Conservation (phyloP, 805 yeast genomes). For the Candida krabiensis region DNA sequence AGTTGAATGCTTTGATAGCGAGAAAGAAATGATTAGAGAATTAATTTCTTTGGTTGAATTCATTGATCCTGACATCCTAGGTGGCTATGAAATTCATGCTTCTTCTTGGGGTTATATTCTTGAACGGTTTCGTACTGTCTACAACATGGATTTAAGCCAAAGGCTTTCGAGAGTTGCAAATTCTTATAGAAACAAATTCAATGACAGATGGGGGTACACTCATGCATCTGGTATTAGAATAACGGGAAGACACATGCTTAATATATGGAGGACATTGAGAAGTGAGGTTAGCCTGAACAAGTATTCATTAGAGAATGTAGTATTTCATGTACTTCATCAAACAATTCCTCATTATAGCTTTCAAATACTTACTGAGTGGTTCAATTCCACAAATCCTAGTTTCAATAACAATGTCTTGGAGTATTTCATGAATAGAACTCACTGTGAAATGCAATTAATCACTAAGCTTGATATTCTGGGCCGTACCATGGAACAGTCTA, state of each 20-base stretch:
- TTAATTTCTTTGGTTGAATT: constrained; percentile 55
- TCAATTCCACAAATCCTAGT: constrained; percentile 24
- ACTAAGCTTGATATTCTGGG: constrained; percentile 64
- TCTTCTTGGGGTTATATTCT: constrained; percentile 89
- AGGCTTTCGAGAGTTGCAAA: constrained; percentile 59
- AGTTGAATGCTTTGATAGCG: constrained; percentile 48
- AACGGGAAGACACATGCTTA: constrained; percentile 80
- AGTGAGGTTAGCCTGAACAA: constrained; percentile 61
- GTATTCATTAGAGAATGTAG: constrained; percentile 76
- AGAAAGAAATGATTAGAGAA: constrained; percentile 55
- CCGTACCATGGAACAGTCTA: constrained; percentile 76
- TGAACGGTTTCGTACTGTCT: constrained; percentile 52
- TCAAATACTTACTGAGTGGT: constrained; percentile 49
- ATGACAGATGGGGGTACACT: constrained; percentile 78
- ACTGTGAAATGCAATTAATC: constrained; percentile 46
- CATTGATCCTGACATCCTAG: constrained; percentile 83
- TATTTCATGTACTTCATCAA: constrained; percentile 64
- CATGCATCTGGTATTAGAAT: constrained; percentile 70
- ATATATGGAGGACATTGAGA: constrained; percentile 78
- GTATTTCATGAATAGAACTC: constrained; percentile 48
- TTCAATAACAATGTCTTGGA: constrained; percentile 38
- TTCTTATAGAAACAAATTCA: constrained; percentile 50
- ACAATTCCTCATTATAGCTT: constrained; percentile 64
- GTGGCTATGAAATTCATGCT: constrained; percentile 81
- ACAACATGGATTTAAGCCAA: constrained; percentile 53